Evolutionary conservation across 1,284 basidiomycete species (phyloP), one percentile per base, ranked within the genome.

Genomic region (Malassezia furfur): DNA sequence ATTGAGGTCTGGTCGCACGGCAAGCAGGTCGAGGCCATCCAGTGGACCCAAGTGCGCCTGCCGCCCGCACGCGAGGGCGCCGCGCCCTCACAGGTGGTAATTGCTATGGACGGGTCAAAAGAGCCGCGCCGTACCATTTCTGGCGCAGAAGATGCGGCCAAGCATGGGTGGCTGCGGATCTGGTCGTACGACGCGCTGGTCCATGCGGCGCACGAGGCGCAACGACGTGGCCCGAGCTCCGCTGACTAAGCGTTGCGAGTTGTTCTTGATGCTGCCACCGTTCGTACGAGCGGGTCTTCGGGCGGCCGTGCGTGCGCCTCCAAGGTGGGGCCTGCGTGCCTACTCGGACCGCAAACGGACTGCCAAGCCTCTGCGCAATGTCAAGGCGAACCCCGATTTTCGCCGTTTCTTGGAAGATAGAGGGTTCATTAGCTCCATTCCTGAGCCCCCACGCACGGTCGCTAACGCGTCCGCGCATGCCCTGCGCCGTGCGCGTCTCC

Each of bases 11-110:
- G 37, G 25, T 31, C 30, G 17, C 21, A 15, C 34, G 37, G 48
- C 21, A 11, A 32, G 15, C 17, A 11, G n/a, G 15, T 49, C 15
- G 28, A 65, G 44, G 68, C 70, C 35, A 70, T 74, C 39, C 36
- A 22, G 0, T 54, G 39, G 3, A 53, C 71, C 25, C 44, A 71
- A 30, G 37, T 72, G 31, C 21, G 34, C 8, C 44, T 38, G 30
- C 10, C 17, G 21, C 46, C 34, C 4, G 21, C 17, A 3, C n/a
- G 30, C 7, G 11, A 19, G 11, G 17, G 37, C 8, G n/a, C 47
- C 22, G 21, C 34, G 6, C 35, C 31, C 11, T 22, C 30, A 14
- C 39, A 37, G 30, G 30, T 21, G 17, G 28, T 6, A 5, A 17
- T 47, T 19, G 45, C 45, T 22, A 10, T 47, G 10, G 30, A 45